Base-by-base conservation (phyloP, 768 basidiomycete species). In the Punctularia strigosozonata region DNA sequence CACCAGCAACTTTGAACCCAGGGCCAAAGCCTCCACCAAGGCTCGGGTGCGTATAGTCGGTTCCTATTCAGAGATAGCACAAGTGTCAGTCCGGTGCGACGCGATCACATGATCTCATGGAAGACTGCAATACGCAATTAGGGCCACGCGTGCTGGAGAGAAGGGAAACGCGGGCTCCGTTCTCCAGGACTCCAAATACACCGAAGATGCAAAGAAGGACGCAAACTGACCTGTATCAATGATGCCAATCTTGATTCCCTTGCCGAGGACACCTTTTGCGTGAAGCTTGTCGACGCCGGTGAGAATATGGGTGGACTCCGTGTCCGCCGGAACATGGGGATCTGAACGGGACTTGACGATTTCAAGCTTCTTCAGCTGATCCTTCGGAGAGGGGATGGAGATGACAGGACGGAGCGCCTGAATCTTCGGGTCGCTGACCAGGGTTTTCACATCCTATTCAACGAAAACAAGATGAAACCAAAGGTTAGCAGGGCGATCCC, bases 191-290 rank as follows among this genome's bases (percentile, higher is more conserved):
- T n/a, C n/a, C n/a, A n/a, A n/a, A n/a, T n/a, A n/a, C n/a, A n/a
- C n/a, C n/a, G n/a, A n/a, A n/a, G n/a, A n/a, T n/a, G n/a, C n/a
- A n/a, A n/a, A n/a, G n/a, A n/a, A n/a, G n/a, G n/a, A n/a, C n/a
- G n/a, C n/a, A n/a, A n/a, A n/a, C n/a, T n/a, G n/a, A n/a, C n/a
- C n/a, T n/a, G n/a, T n/a, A n/a, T n/a, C n/a, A n/a, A n/a, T n/a
- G n/a, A 82, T 73, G 43, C 69, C 81, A 39, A 86, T 66, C 48
- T 78, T 79, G 53, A 81, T 61, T 2, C 80, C 80, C 28, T 66
- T 66, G 10, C 83, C 81, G 20, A 64, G 63, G 48, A 75, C 65
- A 1, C 77, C 79, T 43, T 66, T 49, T 4, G 75, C 74, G 50
- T 83, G 80, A 15, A 80, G 62, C 43, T 68, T 71, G 47, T 80